These are phyloP conservation scores for Pseudonitzschia pungens DNA, from an alignment of 108 stramenopile genomes.

Conservation along the genomic window DNA sequence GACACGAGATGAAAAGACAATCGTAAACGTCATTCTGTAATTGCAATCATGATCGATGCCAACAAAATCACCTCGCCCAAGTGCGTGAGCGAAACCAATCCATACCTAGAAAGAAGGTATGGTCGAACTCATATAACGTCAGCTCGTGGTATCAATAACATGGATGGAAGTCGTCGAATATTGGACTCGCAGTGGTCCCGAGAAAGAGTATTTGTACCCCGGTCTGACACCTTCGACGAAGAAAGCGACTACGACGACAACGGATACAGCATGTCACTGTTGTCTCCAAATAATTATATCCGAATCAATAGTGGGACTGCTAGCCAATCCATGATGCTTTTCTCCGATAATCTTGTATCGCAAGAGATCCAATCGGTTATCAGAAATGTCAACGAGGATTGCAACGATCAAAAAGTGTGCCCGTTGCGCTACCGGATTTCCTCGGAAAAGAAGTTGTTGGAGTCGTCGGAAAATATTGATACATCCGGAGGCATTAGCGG, in stretches of 20 bases:
- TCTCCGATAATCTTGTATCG: conserved; percentile 1
- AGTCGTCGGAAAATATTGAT: not conserved
- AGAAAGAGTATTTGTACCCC: not conserved
- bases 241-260: not conserved
- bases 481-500: not conserved
- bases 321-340: not conserved
- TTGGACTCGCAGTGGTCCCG: not conserved
- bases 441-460: not conserved
- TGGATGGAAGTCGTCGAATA: not conserved
- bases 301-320: not conserved
- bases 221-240: not conserved
- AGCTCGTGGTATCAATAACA: not conserved
- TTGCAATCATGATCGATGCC: too few species aligned
- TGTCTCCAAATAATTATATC: not conserved
- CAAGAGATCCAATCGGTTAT: not conserved
- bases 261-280: not conserved
- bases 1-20: too few species aligned
- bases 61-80: too few species aligned
- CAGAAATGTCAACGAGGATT: not conserved
- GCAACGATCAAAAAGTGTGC: not conserved
- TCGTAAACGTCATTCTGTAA: too few species aligned
- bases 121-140: not conserved
- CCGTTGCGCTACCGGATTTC: not conserved
- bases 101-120: not conserved
- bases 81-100: not conserved